Evolutionary conservation across 2,329 filamentous ascomycete genomes (phyloP).

Genomic region (Didymella arachidicola): DNA sequence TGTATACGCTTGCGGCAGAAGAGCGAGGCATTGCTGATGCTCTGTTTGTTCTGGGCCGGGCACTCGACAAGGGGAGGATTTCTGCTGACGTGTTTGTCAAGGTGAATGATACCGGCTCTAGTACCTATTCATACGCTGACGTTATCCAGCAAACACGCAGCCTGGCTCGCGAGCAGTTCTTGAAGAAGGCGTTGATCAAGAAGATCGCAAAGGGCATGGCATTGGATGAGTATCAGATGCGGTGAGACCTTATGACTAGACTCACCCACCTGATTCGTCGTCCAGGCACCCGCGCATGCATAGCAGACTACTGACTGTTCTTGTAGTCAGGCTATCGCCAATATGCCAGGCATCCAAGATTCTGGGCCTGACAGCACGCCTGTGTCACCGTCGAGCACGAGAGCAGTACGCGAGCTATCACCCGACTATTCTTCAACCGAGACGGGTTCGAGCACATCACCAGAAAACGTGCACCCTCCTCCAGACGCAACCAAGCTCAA

Average conservation of each 20-base stretch:
- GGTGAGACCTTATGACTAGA: constrained; percentile 25
- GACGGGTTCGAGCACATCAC: not conserved
- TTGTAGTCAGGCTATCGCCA: not conserved
- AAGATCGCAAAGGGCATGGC: constrained; percentile 83
- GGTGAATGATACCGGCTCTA: constrained; percentile 53
- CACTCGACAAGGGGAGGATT: constrained; percentile 75
- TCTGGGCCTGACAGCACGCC: not conserved
- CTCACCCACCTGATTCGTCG: not conserved
- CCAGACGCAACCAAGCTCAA: not conserved
- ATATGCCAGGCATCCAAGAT: not conserved
- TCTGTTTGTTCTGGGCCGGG: constrained; percentile 80
- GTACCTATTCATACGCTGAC: constrained; percentile 18
- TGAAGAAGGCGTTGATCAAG: constrained; percentile 80
- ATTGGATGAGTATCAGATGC: constrained; percentile 56
- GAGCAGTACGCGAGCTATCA: constrained; percentile 6
- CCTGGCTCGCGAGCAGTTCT: constrained; percentile 79
- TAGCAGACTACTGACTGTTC: not conserved
- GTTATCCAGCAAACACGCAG: constrained; percentile 65
- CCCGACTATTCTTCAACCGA: constrained; percentile 5
- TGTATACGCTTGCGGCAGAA: constrained; percentile 89
- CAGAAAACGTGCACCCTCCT: not conserved
- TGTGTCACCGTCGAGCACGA: constrained; percentile 2
- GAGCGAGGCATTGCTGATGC: constrained; percentile 86
- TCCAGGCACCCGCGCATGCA: not conserved
- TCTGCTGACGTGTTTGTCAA: constrained; percentile 77